Base-by-base conservation (phyloP, 1,139 yeast genomes). In the Geotrichum candidum region DNA sequence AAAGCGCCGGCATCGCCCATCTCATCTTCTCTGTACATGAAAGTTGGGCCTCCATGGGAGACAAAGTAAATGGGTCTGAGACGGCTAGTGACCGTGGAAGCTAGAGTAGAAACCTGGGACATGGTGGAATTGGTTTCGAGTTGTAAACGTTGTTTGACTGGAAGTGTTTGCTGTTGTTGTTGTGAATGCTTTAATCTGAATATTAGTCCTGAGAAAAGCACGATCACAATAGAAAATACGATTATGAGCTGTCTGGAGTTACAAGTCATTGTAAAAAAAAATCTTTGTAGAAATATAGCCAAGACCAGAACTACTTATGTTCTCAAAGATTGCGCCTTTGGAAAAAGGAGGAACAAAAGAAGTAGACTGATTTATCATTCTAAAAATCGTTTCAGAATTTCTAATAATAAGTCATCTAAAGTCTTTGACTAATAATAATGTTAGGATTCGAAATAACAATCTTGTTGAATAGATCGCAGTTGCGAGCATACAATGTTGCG, bases 31-130 rank as follows among this genome's bases (percentile, higher is more conserved):
- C 76, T 72, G 68, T 85, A 81, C 79, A 86, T 82, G 71, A 88
- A 86, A 0, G 86, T 84, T 3, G 95, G 95, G 0, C 91, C 92
- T 2, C 95, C 95, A 73, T 88, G 95, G 45, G 90, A 84, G 59
- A 87, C 71, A 72, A 88, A 88, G 70, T 76, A 86, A 0, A 85
- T 80, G 7, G 95, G 92, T 11, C 61, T 46, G 27, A 61, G 58
- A 18, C 60, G 57, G n/a, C 58, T 56, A 41, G 61, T 51, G 18
- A 50, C 51, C 3, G 41, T 27, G 15, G 45, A 38, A 3, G n/a
- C n/a, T 15, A 38, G 45, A 6, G 45, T 5, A 15, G 45, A 38
- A 15, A 38, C 45, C 13, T 13, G 3, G 18, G 45, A 4, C 45
- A 38, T 38, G 5, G 45, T 38, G 6, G 18, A 38, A n/a, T 38